Base-by-base conservation (phyloP, 306 rosid genomes). In the Cicer yamashitae region DNA sequence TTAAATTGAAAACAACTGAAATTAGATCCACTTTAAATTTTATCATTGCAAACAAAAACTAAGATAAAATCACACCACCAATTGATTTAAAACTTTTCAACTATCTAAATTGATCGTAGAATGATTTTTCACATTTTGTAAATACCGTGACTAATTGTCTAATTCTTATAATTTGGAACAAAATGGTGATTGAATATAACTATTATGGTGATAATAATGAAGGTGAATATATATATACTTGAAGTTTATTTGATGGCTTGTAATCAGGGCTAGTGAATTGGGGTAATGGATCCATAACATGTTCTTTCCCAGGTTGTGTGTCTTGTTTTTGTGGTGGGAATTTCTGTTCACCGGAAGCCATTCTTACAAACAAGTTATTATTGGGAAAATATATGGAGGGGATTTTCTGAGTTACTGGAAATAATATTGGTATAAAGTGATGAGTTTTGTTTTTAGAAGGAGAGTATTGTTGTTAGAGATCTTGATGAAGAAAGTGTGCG, bases 291-390 rank as follows among this genome's bases (percentile, higher is more conserved):
- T 88, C 82, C 98, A 91, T 94, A 22, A 1, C 84, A 60, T 91
- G 93, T 65, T 94, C 91, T 82, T 89, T 86, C 6, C 98, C 97
- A 4, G 96, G 97, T 62, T 89, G 97, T 18, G 81, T 39, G 5
- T 78, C 14, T 85, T 93, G 97, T 74, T 73, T 82, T 66, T 91
- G 97, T 0, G 84, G 86, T 7, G 94, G 96, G 13, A 89, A 87
- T 17, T 88, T 79, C 46, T 75, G 71, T 9, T 82, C 87, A 17
- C 73, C 69, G 1, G 97, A 89, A 79, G 94, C 94, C 98, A 94
- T 93, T 81, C 77, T 86, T 10, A 43, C 73, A 46, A 64, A 67
- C 22, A 75, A 73, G 53, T 30, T 30, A 0, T 50, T 20, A 30
- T 30, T 76, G 50, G 58, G 65, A 65, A 47, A 6, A 13, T 77